Conservation (phyloP, 495 filamentous ascomycete genomes). For the Podospora fimiseda region DNA sequence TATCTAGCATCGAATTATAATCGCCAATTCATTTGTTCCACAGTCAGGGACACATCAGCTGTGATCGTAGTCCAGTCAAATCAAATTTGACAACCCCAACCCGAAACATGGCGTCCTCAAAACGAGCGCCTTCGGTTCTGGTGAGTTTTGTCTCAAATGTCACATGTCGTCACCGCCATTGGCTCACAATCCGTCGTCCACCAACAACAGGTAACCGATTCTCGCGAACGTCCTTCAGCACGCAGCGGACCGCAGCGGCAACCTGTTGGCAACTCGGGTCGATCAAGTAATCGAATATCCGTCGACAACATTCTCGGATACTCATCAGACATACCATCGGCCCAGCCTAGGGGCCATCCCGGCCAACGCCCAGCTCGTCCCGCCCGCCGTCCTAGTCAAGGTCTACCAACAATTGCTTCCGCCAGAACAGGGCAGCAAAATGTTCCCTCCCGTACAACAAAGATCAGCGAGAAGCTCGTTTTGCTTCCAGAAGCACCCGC, state of each 20-base stretch:
- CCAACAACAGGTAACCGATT: conserved; percentile 29
- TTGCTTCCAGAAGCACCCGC: conserved; percentile 80
- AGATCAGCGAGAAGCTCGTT: conserved; percentile 91
- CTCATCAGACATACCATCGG: conserved; percentile 90
- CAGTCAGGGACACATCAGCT: too few species aligned
- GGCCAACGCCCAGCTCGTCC: conserved; percentile 48
- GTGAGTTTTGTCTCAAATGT: conserved; percentile 12
- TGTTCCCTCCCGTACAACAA: conserved; percentile 80
- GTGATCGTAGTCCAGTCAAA: background rate
- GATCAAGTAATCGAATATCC: conserved; percentile 67
- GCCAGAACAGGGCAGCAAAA: conserved; percentile 56
- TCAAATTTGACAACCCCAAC: background rate
- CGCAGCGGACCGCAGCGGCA: conserved; percentile 14
- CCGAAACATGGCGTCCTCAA: conserved; percentile 25
- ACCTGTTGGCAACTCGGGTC: conserved; percentile 13
- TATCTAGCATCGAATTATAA: too few species aligned
- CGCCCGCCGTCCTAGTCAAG: conserved; percentile 34
- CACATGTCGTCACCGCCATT: background rate
- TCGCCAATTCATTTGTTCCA: too few species aligned
- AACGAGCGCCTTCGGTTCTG: conserved; percentile 32
- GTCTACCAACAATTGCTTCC: conserved; percentile 38
- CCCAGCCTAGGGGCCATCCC: conserved; percentile 74
- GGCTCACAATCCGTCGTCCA: conserved; percentile 3
- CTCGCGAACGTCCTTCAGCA: conserved; percentile 25
- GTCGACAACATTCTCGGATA: conserved; percentile 95